phyloP scores from a whole-genome alignment of 1,284 basidiomycete species.

The Puccinia novopanici region DNA sequence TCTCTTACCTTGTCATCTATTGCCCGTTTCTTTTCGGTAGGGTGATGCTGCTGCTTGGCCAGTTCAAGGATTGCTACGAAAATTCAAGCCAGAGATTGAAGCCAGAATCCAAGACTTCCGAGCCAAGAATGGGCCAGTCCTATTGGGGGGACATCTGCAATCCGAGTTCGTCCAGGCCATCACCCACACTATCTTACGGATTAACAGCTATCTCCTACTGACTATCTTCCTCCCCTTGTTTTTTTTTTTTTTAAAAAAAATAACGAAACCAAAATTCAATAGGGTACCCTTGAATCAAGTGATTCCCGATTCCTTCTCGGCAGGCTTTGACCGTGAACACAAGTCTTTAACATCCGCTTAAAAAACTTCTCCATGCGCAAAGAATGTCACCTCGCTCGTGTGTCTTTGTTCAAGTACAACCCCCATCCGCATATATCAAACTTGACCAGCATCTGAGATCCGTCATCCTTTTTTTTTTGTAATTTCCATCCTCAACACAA shows the following conservation, averaged over 20 bases:
- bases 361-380: too few relatives aligned
- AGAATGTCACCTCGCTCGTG: too few relatives aligned
- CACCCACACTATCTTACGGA: background rate
- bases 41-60: constrained; percentile 99
- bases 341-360: constrained; percentile 24
- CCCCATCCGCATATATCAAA: too few relatives aligned
- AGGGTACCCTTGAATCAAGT: constrained; percentile 44
- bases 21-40: background rate
- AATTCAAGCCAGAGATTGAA: constrained; percentile 95
- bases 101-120: constrained; percentile 78
- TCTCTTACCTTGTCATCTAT: background rate
- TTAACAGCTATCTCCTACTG: background rate
- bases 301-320: constrained; percentile 50
- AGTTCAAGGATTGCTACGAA: constrained; percentile 89
- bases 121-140: constrained; percentile 75
- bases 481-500: too few relatives aligned
- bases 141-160: constrained; percentile 81
- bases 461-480: too few relatives aligned
- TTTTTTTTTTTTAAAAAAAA: background rate
- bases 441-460: too few relatives aligned
- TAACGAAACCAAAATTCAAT: too few relatives aligned
- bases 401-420: too few relatives aligned
- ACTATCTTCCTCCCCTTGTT: too few relatives aligned
- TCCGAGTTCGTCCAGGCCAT: constrained; percentile 62
- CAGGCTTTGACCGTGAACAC: constrained; percentile 34